Conservation (phyloP, 768 basidiomycete species). For the Rubroboletus satanas region DNA sequence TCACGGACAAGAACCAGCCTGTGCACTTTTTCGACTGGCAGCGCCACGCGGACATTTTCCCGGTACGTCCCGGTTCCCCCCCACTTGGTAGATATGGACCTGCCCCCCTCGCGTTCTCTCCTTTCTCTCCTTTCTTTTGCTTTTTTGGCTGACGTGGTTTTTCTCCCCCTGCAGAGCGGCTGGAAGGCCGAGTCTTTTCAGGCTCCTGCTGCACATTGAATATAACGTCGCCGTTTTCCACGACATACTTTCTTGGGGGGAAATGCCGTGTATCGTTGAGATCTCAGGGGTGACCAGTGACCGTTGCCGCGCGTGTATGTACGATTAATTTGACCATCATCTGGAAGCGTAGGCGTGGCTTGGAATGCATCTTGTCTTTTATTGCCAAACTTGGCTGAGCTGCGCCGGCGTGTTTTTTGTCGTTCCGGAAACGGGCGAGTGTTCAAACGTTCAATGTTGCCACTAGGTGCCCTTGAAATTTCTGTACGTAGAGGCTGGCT, state of each 20-base stretch:
- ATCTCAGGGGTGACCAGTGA: background rate
- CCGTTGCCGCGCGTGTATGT: background rate
- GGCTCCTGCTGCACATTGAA: background rate
- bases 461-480: no score
- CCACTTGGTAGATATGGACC: background rate
- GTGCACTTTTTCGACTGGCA: slow-evolving; percentile 23
- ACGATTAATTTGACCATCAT: background rate
- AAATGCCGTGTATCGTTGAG: background rate
- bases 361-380: background rate
- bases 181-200: slow-evolving; percentile 1
- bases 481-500: no score
- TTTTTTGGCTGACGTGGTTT: background rate
- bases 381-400: no score
- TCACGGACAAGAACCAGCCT: slow-evolving; percentile 12
- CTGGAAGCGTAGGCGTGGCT: background rate
- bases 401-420: no score
- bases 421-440: no score
- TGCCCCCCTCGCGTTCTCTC: background rate
- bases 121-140: background rate
- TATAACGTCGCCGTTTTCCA: background rate
- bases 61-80: slow-evolving; percentile 12
- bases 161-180: background rate
- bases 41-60: slow-evolving; percentile 18
- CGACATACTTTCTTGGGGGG: background rate
- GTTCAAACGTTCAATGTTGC: no score